Percentiles rank a stretch among this genome's conserved stretches.
phyloP scores from a whole-genome alignment of 257 asterid genomes.

The Craterostigma plantagineum region DNA sequence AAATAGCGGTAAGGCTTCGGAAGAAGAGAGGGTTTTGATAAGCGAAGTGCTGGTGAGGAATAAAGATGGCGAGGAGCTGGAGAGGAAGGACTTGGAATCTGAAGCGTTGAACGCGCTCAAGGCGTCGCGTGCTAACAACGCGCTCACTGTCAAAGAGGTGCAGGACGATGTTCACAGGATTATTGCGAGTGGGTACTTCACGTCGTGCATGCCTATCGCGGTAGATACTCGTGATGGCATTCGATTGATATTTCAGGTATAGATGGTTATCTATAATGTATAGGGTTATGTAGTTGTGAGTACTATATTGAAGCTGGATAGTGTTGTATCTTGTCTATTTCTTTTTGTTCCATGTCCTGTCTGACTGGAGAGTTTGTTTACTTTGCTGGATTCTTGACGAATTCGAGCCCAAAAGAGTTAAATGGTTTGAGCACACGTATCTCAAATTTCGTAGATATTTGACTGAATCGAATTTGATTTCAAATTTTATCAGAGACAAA shows the following conservation, averaged over 20 bases:
- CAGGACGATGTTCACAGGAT: conserved; percentile 94
- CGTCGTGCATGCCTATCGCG: conserved; percentile 89
- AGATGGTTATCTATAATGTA: background rate
- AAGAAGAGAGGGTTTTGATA: conserved; percentile 80
- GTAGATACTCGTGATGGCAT: conserved; percentile 95
- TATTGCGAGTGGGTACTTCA: conserved; percentile 77
- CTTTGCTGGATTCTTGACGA: too few relatives aligned
- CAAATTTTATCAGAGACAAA: too few relatives aligned
- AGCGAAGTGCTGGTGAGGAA: conserved; percentile 85
- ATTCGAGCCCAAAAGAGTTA: too few relatives aligned
- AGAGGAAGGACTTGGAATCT: conserved; percentile 73
- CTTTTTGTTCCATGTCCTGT: too few relatives aligned
- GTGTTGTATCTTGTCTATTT: too few relatives aligned
- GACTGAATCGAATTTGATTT: too few relatives aligned
- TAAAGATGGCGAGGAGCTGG: conserved; percentile 91
- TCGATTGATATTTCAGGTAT: conserved; percentile 83
- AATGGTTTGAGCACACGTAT: too few relatives aligned
- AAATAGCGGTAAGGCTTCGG: conserved; percentile 16
- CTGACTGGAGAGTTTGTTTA: too few relatives aligned
- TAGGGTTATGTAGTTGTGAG: background rate
- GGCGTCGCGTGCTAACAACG: conserved; percentile 78
- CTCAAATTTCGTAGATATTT: too few relatives aligned
- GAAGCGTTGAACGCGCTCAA: conserved; percentile 77
- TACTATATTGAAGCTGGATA: background rate
- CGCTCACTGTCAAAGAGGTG: conserved; percentile 82